Evolutionary conservation across 306 rosid genomes (phyloP), one percentile per base, ranked within the genome.

Genomic region (Lathyrus oleraceus): DNA sequence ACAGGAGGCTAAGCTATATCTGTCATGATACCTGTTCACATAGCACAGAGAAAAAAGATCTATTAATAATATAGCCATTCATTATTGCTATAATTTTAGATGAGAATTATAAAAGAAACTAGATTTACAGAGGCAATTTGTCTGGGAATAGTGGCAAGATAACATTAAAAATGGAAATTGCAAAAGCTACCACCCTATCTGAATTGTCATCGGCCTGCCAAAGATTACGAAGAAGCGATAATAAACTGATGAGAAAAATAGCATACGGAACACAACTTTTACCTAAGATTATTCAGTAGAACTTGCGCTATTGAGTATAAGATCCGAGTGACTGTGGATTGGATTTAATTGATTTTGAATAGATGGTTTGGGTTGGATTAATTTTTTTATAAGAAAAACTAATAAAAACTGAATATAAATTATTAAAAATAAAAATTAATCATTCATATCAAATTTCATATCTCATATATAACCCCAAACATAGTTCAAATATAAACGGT

Each of bases 21-120:
- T 10, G 17, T 28, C 28, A 27, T 1, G 4, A 59, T 27, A 67
- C 42, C 82, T 78, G 75, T 60, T 69, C 59, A 20, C 60, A 39
- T 57, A 48, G 59, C 25, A 66, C 19, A 6, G 11, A 2, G 54
- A 20, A 36, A 9, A 5, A 66, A 10, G 15, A 78, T 14, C 11
- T 28, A 13, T 65, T n/a, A 66, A 5, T 65, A 61, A 8, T 17
- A 3, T 2, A 13, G 51, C 51, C 32, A 62, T 36, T n/a, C 39
- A 38, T n/a, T 35, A 61, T 38, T 39, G 35, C 35, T 42, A 10
- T 36, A 17, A 17, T 3, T 61, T 61, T 8, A 61, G n/a, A 36
- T 3, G 12, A 36, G 10, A 35, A 12, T 30, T 14, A 32, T 62
- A 40, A 62, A 62, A 62, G 51, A 39, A 62, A 40, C 32, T 11